Evolutionary conservation across 1,139 yeast species (phyloP), one percentile per base, ranked within the genome.

Genomic region (Pichia sp.): DNA sequence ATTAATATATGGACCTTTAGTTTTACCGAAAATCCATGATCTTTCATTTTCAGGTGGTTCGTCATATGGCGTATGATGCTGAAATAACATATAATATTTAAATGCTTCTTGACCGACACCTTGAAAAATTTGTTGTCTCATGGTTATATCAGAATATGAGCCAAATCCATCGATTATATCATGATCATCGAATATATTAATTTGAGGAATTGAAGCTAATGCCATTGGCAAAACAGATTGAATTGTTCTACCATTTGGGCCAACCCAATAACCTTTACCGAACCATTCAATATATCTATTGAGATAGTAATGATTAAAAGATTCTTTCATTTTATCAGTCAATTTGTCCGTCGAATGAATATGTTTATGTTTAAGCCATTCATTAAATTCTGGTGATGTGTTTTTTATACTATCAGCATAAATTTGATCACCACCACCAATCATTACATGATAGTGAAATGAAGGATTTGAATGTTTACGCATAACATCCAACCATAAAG

Each of bases 361-460:
- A 52, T 74, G 74, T 37, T 67, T 69, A 51, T 75, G 78, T 30
- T 67, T 60, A 37, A 79, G 64, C 97, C 97, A 90, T 35, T 76
- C 63, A 50, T 73, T 66, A 54, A 83, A 73, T 31, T 70, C 68
- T 39, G 70, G 58, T 6, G 83, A 78, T 36, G 78, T 71, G 32
- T 75, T 57, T 60, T 82, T 85, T 54, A 92, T 79, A 3, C 89
- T 73, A 64, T 92, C 97, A 47, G 90, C 80, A 63, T 92, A 92
- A 43, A 92, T 75, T 66, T 92, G 98, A 63, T 92, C 98, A 30
- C 98, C 98, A 41, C 97, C 97, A 23, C 97, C 97, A 36, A 90
- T 70, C 95, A 90, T 89, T 6, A 87, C 97, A 61, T 92, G 97
- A 66, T 86, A 87, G 40, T 82, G 90, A 35, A 69, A 63, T 38